Evolutionary conservation across 2,329 filamentous ascomycete genomes (phyloP).

Genomic region (Fusarium devonianum): DNA sequence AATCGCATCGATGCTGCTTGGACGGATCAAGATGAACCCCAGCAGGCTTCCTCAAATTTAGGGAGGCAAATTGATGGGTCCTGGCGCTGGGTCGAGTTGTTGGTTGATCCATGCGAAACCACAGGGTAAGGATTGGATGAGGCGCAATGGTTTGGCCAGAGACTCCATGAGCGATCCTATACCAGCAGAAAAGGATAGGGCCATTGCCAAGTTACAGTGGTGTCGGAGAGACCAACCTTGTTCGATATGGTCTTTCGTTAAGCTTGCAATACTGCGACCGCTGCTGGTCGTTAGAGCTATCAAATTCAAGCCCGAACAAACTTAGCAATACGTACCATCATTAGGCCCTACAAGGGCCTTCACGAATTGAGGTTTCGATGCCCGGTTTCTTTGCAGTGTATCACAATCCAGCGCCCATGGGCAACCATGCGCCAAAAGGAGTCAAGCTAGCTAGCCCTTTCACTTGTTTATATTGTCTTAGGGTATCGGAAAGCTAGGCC

Average conservation of each 20-base stretch:
- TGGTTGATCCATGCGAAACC: neutral
- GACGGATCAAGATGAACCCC: slow-evolving; percentile 36
- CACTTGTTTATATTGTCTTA: slow-evolving; percentile 26
- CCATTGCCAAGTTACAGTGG: too few relatives aligned
- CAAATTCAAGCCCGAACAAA: too few relatives aligned
- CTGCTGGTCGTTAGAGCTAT: too few relatives aligned
- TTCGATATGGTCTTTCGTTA: too few relatives aligned
- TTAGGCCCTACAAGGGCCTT: too few relatives aligned
- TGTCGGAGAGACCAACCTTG: too few relatives aligned
- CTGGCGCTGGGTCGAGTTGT: slow-evolving; percentile 23
- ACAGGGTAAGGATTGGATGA: slow-evolving; percentile 3
- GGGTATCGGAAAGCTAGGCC: slow-evolving; percentile 21
- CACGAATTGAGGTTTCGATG: too few relatives aligned
- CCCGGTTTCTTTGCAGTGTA: too few relatives aligned
- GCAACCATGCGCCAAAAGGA: slow-evolving; percentile 12
- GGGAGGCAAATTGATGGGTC: slow-evolving; percentile 32
- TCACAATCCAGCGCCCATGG: slow-evolving; percentile 6
- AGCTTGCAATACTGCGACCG: too few relatives aligned
- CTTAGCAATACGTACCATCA: too few relatives aligned
- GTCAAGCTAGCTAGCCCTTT: slow-evolving; percentile 16
- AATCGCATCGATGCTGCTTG: slow-evolving; percentile 28
- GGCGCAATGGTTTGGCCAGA: slow-evolving; percentile 4
- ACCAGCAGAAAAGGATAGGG: neutral
- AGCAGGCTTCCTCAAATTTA: slow-evolving; percentile 10
- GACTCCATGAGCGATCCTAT: slow-evolving; percentile 2